phyloP scores from a whole-genome alignment of 768 basidiomycete species.

The Russula compacta region DNA sequence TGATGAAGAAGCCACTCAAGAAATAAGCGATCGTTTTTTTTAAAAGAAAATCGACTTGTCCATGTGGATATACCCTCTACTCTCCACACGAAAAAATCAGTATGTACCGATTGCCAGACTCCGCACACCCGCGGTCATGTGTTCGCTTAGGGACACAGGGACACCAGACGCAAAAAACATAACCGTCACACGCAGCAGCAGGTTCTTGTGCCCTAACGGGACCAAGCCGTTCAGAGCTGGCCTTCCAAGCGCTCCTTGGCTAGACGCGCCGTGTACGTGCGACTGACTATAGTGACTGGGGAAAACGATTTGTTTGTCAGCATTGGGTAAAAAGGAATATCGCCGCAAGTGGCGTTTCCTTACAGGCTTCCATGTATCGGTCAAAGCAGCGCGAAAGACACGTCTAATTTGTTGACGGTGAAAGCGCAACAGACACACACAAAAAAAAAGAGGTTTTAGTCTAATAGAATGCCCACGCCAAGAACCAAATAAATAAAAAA shows the following conservation, averaged over 20 bases:
- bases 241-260: conserved; percentile 38
- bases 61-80: not conserved
- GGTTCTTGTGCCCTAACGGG: not conserved
- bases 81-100: not conserved
- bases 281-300: conserved; percentile 72
- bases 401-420: conserved; percentile 35
- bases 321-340: not conserved
- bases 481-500: not conserved
- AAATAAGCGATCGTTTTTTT: not conserved
- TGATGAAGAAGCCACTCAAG: not conserved
- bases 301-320: not conserved
- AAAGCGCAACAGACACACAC: not conserved
- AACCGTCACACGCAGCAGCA: not conserved
- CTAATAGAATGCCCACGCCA: not conserved
- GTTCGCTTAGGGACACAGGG: not conserved
- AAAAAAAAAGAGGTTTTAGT: not conserved
- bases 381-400: conserved; percentile 72
- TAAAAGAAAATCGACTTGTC: not conserved
- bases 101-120: not conserved
- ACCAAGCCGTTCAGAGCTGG: conserved; percentile 1
- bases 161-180: not conserved
- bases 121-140: conserved; percentile 2
- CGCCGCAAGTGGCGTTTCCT: conserved; percentile 27
- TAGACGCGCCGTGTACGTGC: conserved; percentile 53
- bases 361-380: conserved; percentile 79